Evolutionary conservation across 805 yeast species (phyloP).

Genomic region (Myxozyma melibiosi): DNA sequence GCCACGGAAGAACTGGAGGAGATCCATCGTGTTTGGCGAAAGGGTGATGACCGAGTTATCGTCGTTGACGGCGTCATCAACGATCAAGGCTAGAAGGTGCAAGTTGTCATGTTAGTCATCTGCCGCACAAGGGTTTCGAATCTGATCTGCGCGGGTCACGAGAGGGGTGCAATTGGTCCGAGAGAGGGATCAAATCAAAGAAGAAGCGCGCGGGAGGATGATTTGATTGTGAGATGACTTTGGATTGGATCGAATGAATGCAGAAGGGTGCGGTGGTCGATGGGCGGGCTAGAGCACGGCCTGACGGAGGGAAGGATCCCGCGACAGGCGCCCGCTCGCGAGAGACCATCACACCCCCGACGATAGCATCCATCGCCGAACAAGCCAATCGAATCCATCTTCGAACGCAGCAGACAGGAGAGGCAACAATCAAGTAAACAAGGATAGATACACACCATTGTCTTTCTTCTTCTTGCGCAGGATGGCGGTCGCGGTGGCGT

Average conservation of each 20-base stretch:
- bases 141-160: background rate
- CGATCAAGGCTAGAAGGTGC: constrained; percentile 60
- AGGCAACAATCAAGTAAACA: too few species aligned
- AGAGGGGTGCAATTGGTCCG: too few species aligned
- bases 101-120: background rate
- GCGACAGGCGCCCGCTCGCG: too few species aligned
- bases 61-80: constrained; percentile 96
- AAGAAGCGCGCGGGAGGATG: too few species aligned
- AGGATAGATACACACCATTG: constrained; percentile 50
- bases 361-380: background rate
- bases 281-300: too few species aligned
- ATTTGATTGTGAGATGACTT: background rate
- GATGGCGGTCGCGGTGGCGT: constrained; percentile 93
- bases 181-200: too few species aligned
- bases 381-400: constrained; percentile 4
- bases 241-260: background rate
- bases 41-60: constrained; percentile 96
- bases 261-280: background rate
- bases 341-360: background rate
- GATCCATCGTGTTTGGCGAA: constrained; percentile 93
- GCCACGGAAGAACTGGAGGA: constrained; percentile 92
- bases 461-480: constrained; percentile 97
- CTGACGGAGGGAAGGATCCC: too few species aligned
- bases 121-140: too few species aligned
- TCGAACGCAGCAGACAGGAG: background rate